Conservation (phyloP, 768 basidiomycete species). For the Mycena chlorophos region DNA sequence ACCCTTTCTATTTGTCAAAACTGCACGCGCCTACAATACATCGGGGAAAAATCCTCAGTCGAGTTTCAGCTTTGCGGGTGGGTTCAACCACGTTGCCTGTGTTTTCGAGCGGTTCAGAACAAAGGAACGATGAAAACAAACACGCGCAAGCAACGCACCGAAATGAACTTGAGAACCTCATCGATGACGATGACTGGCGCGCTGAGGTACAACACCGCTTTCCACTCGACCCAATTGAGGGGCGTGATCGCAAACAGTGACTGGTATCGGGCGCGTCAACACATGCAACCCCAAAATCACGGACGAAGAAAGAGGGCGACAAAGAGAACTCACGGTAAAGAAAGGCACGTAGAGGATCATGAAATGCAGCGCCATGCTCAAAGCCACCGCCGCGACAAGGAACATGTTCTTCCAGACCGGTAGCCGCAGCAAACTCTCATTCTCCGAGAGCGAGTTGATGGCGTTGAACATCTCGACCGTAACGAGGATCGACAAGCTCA, state of each 20-base stretch:
- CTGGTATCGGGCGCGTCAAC: slow-evolving; percentile 37
- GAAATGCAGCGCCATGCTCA: slow-evolving; percentile 93
- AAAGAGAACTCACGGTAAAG: slow-evolving; percentile 76
- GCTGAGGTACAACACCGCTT: slow-evolving; percentile 85
- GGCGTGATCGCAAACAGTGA: slow-evolving; percentile 89
- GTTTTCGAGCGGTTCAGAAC: background rate
- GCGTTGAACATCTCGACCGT: slow-evolving; percentile 98
- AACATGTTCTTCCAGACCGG: slow-evolving; percentile 95
- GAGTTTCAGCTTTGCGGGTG: slow-evolving; percentile 43
- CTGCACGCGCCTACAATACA: slow-evolving; percentile 11
- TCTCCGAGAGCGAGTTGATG: slow-evolving; percentile 97
- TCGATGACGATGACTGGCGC: slow-evolving; percentile 88
- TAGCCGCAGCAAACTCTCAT: slow-evolving; percentile 85
- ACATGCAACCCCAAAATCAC: slow-evolving; percentile 2
- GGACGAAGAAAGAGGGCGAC: background rate
- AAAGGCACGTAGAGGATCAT: slow-evolving; percentile 97
- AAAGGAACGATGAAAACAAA: background rate
- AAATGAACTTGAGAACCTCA: slow-evolving; percentile 83
- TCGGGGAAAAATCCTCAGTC: slow-evolving; percentile 35
- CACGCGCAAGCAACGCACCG: slow-evolving; percentile 62
- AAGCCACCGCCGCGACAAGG: slow-evolving; percentile 82
- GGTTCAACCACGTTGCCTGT: slow-evolving; percentile 52
- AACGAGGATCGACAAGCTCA: slow-evolving; percentile 94
- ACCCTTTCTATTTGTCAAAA: slow-evolving; percentile 14
- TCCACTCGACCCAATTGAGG: slow-evolving; percentile 94